phyloP scores from a whole-genome alignment of 306 rosid species.

The Castanea sativa region DNA sequence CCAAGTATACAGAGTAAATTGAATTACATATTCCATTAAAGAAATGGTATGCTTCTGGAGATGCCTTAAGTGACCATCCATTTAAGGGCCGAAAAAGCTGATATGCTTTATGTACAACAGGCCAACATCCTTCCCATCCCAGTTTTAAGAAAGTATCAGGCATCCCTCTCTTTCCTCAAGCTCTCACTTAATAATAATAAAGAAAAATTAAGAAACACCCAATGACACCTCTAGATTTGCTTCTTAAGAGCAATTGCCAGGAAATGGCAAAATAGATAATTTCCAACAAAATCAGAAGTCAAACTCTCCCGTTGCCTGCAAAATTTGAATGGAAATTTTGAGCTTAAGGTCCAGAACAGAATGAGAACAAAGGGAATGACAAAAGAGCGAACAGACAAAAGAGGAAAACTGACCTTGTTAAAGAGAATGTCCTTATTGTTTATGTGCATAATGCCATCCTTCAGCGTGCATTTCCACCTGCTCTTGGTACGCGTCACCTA shows the following conservation, averaged over 20 bases:
- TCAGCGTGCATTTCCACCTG: constrained; percentile 94
- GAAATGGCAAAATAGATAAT: constrained; percentile 15
- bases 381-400: constrained; percentile 8
- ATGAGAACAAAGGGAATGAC: constrained; percentile 5
- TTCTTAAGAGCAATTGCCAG: constrained; percentile 28
- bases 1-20: constrained; percentile 45
- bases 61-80: constrained; percentile 49
- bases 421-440: constrained; percentile 93
- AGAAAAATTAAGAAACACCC: constrained; percentile 48
- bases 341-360: background rate
- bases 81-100: constrained; percentile 60
- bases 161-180: constrained; percentile 53
- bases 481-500: constrained; percentile 99
- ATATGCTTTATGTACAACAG: constrained; percentile 71
- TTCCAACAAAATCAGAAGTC: constrained; percentile 72
- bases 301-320: constrained; percentile 97
- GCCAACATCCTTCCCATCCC: constrained; percentile 65
- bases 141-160: constrained; percentile 38
- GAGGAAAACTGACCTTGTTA: constrained; percentile 62
- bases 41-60: constrained; percentile 36
- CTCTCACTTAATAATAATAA: constrained; percentile 50
- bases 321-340: constrained; percentile 10
- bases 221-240: constrained; percentile 35
- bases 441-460: constrained; percentile 98
- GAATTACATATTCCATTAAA: constrained; percentile 52